phyloP scores from a whole-genome alignment of 805 yeast genomes.

The Wickerhamomyces tratensis region DNA sequence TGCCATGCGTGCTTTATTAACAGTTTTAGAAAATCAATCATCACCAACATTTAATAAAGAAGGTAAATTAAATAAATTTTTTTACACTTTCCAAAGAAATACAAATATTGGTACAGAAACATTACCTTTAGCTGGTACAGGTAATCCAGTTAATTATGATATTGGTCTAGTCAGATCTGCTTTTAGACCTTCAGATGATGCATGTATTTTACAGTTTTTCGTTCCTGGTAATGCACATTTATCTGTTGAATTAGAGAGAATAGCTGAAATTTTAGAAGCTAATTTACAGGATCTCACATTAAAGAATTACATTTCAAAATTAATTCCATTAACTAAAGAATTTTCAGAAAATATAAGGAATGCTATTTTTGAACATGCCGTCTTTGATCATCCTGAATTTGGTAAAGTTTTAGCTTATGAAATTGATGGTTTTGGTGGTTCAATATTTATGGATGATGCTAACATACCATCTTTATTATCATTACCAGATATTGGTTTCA shows the following conservation, averaged over 20 bases:
- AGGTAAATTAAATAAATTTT: conserved; percentile 32
- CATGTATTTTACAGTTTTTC: conserved; percentile 69
- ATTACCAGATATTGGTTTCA: conserved; percentile 70
- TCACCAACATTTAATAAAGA: conserved; percentile 44
- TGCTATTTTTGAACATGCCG: conserved; percentile 57
- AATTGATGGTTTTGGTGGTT: conserved; percentile 78
- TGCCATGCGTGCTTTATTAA: conserved; percentile 43
- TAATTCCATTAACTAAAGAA: conserved; percentile 19
- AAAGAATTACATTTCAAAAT: conserved; percentile 15
- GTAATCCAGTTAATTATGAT: conserved; percentile 68
- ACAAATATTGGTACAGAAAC: conserved; percentile 79
- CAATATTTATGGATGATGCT: conserved; percentile 80
- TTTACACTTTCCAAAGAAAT: conserved; percentile 62
- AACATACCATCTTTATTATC: conserved; percentile 77
- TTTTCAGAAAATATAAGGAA: conserved; percentile 33
- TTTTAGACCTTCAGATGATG: conserved; percentile 84
- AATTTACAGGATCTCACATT: conserved; percentile 5
- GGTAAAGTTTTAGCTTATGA: conserved; percentile 85
- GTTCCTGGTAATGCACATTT: conserved; percentile 82
- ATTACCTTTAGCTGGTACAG: conserved; percentile 65
- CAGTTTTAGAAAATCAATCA: conserved; percentile 50
- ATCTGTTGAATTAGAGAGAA: conserved; percentile 46
- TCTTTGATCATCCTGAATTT: conserved; percentile 53
- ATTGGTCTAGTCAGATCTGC: conserved; percentile 75
- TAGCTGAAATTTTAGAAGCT: conserved; percentile 19